Conservation (phyloP, 108 stramenopile species). For the Pseudonitzschia multistriata region DNA sequence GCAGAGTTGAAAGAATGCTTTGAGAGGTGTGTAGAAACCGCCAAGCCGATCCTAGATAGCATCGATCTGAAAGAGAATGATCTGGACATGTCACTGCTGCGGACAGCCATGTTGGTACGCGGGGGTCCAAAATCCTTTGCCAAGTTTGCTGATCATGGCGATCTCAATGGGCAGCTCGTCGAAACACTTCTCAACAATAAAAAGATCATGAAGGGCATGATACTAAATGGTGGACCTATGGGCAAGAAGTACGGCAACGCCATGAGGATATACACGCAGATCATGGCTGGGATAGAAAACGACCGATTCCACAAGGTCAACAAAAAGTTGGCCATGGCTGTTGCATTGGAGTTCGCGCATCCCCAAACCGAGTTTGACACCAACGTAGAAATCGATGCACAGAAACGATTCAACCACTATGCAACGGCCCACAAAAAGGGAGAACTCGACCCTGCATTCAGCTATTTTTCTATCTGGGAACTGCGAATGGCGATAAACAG, state of each 20-base stretch:
- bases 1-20: constrained; percentile 26
- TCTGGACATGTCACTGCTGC: constrained; percentile 40
- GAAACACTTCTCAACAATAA: constrained; percentile 43
- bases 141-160: constrained; percentile 37
- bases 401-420: constrained; percentile 48
- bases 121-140: constrained; percentile 38
- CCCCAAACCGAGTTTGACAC: constrained; percentile 36
- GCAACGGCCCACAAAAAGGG: constrained; percentile 44
- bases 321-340: constrained; percentile 48
- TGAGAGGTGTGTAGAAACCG: constrained; percentile 29
- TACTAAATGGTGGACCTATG: constrained; percentile 35
- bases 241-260: constrained; percentile 38
- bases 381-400: constrained; percentile 37
- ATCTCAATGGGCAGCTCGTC: constrained; percentile 35
- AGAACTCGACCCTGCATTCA: constrained; percentile 46
- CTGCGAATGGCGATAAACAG: constrained; percentile 46
- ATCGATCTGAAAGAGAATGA: constrained; percentile 33
- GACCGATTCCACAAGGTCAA: constrained; percentile 44
- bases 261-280: constrained; percentile 39
- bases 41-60: constrained; percentile 33
- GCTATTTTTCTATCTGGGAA: constrained; percentile 43
- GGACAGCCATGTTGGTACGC: constrained; percentile 31
- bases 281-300: constrained; percentile 34
- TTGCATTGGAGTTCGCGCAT: constrained; percentile 40
- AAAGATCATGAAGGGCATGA: constrained; percentile 40